Evolutionary conservation across 2,329 filamentous ascomycete species (phyloP).

Genomic region (Phaeomoniella chlamydospora): DNA sequence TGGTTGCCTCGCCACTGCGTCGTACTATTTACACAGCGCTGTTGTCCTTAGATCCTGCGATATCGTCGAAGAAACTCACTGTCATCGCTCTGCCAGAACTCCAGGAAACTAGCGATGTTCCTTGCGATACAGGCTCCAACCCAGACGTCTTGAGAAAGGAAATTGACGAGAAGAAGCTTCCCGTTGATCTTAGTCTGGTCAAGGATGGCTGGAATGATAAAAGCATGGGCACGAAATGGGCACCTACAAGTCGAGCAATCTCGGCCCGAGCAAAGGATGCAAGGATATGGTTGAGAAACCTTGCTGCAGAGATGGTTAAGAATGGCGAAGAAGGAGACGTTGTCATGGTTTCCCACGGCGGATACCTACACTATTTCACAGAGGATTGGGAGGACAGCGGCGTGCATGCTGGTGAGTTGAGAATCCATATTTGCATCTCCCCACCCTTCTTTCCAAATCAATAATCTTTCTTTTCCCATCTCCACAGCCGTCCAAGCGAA

Average conservation of each 20-base stretch:
- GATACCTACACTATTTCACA: conserved; percentile 72
- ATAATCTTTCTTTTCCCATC: too few relatives aligned
- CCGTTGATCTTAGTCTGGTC: conserved; percentile 51
- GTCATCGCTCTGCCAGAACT: conserved; percentile 53
- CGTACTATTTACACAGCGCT: conserved; percentile 70
- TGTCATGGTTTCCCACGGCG: conserved; percentile 67
- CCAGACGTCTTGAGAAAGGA: conserved; percentile 33
- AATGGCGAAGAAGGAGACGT: conserved; percentile 47
- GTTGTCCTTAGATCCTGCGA: conserved; percentile 47
- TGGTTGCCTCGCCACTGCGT: conserved; percentile 63
- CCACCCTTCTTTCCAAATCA: not conserved
- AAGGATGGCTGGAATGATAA: conserved; percentile 61
- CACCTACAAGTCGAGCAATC: conserved; percentile 35
- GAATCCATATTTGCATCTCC: not conserved
- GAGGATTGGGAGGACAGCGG: conserved; percentile 58
- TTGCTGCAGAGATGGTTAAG: conserved; percentile 43
- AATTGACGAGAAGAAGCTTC: conserved; percentile 26
- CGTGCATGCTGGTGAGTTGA: conserved; percentile 26
- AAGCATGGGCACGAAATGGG: conserved; percentile 24
- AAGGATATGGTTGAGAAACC: conserved; percentile 41
- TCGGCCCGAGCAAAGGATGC: conserved; percentile 46
- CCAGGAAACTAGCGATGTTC: conserved; percentile 62
- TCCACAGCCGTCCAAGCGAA: not conserved
- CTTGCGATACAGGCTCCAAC: conserved; percentile 61
- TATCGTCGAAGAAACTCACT: conserved; percentile 30